Base-by-base conservation (phyloP, 2,329 filamentous ascomycete genomes). In the Calcarisporium arbuscula region DNA sequence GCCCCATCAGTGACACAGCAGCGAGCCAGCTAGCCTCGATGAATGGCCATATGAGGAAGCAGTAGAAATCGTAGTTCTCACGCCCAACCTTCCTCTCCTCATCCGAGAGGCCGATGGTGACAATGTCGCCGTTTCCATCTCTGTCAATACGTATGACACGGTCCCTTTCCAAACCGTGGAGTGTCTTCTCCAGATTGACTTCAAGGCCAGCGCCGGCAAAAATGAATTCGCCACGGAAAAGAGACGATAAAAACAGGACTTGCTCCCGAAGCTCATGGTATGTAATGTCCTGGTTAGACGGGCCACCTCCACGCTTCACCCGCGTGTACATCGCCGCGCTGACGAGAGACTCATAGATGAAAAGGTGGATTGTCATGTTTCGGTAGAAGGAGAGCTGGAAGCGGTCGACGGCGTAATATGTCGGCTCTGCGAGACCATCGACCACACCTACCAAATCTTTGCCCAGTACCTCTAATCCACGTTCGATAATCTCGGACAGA, bases 361-460 rank as follows among this genome's bases (percentile, higher is more conserved):
- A 98, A 5, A 98, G 74, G 55, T 98, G 92, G 42, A 98, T 98
- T 0, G 90, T 95, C 92, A 96, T 96, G 60, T 98, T 98, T 34
- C 92, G 82, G 62, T 98, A 98, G 60, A 98, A 98, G 0, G 88
- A 95, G 8, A 98, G 74, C 55, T 98, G 92, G 66, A 98, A 98
- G 34, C 88, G 77, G 57, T 98, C 92, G 25, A 95, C 88, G 5
- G 92, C 92, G 51, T 86, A 95, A 60, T 86, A 96, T 0, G 92
- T 96, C 14, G 86, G 85, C 56, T 98, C 92, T 0, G 85, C 83
- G 5, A 98, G 64, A 1, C 82, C 86, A 23, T 81, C 74, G 0
- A 94, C 72, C 5, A 81, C 68, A 5, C 89, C 87, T 1, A 98
- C 88, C 2, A 98, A 72, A 32, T 92, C 84, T 35, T 86, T 85